Evolutionary conservation across 2,329 filamentous ascomycete species (phyloP).

Genomic region (Blastomyces percursus): DNA sequence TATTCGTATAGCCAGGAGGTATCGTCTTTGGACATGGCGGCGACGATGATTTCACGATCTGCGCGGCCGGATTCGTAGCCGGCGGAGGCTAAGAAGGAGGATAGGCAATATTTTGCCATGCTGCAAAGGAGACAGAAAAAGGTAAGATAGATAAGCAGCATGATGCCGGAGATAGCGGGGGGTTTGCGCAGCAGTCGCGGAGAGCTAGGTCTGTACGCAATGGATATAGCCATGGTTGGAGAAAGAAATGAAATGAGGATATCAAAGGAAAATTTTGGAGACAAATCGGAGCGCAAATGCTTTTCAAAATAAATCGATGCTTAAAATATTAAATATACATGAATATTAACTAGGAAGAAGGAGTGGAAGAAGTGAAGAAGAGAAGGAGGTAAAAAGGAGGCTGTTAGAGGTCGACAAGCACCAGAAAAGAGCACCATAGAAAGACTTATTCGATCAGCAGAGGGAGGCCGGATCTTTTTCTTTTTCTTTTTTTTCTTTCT

Average conservation of each 20-base stretch:
- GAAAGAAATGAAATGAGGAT: background rate
- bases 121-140: slow-evolving; percentile 3
- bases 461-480: background rate
- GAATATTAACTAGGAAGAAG: background rate
- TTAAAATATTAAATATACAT: background rate
- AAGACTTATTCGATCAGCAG: background rate
- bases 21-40: slow-evolving; percentile 31
- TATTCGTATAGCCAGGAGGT: slow-evolving; percentile 31
- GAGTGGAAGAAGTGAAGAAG: background rate
- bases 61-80: background rate
- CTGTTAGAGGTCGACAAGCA: background rate
- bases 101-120: background rate
- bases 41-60: slow-evolving; percentile 24
- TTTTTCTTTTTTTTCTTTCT: too few species aligned
- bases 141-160: background rate
- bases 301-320: background rate
- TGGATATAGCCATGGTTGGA: background rate
- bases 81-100: background rate
- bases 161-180: background rate
- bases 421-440: background rate
- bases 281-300: background rate
- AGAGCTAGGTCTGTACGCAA: background rate
- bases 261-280: background rate
- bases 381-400: background rate
- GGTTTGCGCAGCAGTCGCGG: background rate